phyloP scores from a whole-genome alignment of 495 filamentous ascomycete species.

The Cudoniella acicularis region DNA sequence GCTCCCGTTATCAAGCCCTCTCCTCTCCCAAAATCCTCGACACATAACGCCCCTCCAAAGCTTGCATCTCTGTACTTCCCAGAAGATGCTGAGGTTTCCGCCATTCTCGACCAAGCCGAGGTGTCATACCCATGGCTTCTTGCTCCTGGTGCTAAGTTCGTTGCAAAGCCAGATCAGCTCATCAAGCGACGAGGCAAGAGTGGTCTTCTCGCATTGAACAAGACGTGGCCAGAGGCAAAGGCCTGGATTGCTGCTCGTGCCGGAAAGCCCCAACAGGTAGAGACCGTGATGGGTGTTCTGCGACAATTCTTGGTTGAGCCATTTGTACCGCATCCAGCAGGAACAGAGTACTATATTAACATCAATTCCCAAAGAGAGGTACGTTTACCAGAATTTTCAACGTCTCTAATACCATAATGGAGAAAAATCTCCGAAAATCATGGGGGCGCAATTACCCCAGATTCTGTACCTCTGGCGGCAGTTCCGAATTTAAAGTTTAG shows the following conservation, averaged over 20 bases:
- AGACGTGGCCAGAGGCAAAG: conserved; percentile 89
- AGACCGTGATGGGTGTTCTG: conserved; percentile 83
- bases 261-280: conserved; percentile 86
- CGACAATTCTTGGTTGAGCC: conserved; percentile 97
- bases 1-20: conserved; percentile 97
- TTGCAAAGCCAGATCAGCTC: conserved; percentile 98
- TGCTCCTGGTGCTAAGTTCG: conserved; percentile 77
- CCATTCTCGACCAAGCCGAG: conserved; percentile 93
- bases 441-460: background rate
- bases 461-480: background rate
- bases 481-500: background rate
- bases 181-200: conserved; percentile 99
- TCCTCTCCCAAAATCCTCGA: conserved; percentile 77
- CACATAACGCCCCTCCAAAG: conserved; percentile 88
- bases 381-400: conserved; percentile 36
- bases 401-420: background rate
- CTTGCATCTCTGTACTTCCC: conserved; percentile 93
- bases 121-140: conserved; percentile 93
- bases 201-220: conserved; percentile 93
- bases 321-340: conserved; percentile 88
- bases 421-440: background rate
- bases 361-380: conserved; percentile 89
- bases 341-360: conserved; percentile 99
- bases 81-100: conserved; percentile 74
- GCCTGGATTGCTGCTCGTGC: conserved; percentile 91